These are phyloP conservation scores for Fusarium sp. DNA, from an alignment of 2,329 filamentous ascomycete genomes.

Conservation along the genomic window DNA sequence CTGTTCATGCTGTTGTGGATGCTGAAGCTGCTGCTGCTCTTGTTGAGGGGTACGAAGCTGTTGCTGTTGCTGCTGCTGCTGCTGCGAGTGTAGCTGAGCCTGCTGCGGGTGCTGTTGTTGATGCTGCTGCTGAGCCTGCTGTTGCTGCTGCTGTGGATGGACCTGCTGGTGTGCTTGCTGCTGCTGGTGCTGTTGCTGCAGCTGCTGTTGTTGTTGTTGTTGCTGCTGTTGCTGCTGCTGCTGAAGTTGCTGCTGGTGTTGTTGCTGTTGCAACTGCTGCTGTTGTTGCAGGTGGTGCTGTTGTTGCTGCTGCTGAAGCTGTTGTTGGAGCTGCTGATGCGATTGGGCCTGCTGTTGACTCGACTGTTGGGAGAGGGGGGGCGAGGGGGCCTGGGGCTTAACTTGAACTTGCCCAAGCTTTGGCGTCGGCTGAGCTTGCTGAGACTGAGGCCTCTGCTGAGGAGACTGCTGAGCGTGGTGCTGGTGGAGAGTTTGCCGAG, in stretches of 20 bases:
- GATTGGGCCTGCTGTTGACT: constrained; percentile 42
- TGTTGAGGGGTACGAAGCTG: constrained; percentile 45
- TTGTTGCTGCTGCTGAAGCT: constrained; percentile 46
- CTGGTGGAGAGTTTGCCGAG: constrained; percentile 45
- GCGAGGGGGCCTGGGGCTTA: constrained; percentile 49
- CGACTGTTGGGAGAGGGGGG: constrained; percentile 49
- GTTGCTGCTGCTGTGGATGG: constrained; percentile 49
- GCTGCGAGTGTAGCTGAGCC: constrained; percentile 42
- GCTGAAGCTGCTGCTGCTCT: constrained; percentile 47
- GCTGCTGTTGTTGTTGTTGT: constrained; percentile 44
- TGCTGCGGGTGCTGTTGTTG: constrained; percentile 47
- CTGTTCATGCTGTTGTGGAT: constrained; percentile 44
- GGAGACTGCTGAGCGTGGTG: constrained; percentile 49
- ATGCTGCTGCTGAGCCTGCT: constrained; percentile 20
- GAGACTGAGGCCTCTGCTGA: constrained; percentile 55
- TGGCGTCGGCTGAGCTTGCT: constrained; percentile 48
- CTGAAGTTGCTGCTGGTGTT: constrained; percentile 43
- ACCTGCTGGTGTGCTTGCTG: constrained; percentile 51
- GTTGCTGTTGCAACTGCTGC: constrained; percentile 48
- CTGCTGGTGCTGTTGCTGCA: constrained; percentile 46
- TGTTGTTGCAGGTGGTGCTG: constrained; percentile 46
- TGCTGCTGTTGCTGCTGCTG: constrained; percentile 46
- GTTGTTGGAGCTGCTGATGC: constrained; percentile 46
- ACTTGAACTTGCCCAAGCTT: constrained; percentile 51
- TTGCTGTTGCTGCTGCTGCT: constrained; percentile 42